These are phyloP conservation scores for Trichoderma arundinaceum DNA, from an alignment of 2,329 filamentous ascomycete species.

Conservation along the genomic window DNA sequence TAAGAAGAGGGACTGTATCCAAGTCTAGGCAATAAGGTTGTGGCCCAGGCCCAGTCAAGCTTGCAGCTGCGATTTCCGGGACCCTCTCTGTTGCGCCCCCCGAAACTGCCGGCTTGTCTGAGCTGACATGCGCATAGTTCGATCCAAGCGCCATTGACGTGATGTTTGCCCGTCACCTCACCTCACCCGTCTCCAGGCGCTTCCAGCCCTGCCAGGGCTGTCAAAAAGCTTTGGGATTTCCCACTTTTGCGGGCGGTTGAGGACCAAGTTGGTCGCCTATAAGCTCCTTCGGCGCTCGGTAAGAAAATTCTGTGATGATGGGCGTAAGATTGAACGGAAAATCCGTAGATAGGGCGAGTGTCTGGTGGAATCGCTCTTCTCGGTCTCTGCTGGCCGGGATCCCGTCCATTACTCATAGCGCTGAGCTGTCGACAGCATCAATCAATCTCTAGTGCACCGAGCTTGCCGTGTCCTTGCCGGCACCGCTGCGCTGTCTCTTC, in stretches of 20 bases:
- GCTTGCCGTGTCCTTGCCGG: not conserved
- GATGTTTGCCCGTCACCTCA: conserved; percentile 5
- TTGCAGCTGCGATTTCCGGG: not conserved
- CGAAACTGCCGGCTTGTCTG: conserved; percentile 21
- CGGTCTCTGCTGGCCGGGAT: not conserved
- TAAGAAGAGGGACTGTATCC: not conserved
- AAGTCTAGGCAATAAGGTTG: not conserved
- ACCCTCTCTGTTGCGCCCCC: not conserved
- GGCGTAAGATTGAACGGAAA: not conserved
- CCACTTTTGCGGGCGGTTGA: not conserved
- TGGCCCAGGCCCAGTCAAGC: not conserved
- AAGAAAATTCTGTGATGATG: not conserved
- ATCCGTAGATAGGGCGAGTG: no score
- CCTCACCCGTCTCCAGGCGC: not conserved
- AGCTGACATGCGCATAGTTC: conserved; percentile 20
- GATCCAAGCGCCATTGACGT: conserved; percentile 27
- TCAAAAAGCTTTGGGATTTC: not conserved
- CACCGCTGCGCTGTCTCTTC: not conserved
- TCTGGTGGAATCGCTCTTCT: not conserved
- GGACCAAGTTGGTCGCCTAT: not conserved
- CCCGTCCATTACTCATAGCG: not conserved
- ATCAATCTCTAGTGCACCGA: not conserved
- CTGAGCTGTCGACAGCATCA: not conserved
- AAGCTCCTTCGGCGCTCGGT: not conserved
- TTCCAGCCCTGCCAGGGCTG: not conserved